Base-by-base conservation (phyloP, 768 basidiomycete genomes). In the Termitomyces eurrhizus region DNA sequence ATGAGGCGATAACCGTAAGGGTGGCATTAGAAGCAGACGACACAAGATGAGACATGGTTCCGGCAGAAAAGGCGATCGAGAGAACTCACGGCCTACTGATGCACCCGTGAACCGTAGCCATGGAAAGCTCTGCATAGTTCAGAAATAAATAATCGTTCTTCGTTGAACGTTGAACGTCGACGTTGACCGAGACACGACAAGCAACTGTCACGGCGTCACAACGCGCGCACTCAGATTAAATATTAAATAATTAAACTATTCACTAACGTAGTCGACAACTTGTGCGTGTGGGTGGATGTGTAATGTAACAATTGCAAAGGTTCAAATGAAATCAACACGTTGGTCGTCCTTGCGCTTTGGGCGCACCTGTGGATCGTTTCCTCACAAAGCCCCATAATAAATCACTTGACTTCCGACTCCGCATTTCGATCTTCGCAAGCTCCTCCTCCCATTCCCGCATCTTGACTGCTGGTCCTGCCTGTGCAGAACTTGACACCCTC, bases 361-460 rank as follows among this genome's bases (percentile, higher is more conserved):
- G 59, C 58, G 63, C 62, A 42, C 68, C 65, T 52, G 61, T 58
- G 26, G 63, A 67, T 45, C 73, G 70, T 66, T 74, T 75, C 66
- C 73, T 77, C 59, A 71, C 73, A 42, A 74, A 82, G 21, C 80
- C 79, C 48, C 54, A 44, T 7, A 79, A 70, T 69, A 80, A 67
- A 66, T 80, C 78, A 60, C 79, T 83, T 50, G 77, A 78, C 66
- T 74, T 72, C 49, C 81, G 82, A 72, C 84, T 88, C 71, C 75
- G 75, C 65, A 77, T 73, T 73, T 91, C 90, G 64, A 92, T 90
- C 62, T 83, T 79, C 61, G 79, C 84, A 49, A 91, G 78, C 76
- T 92, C 89, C 69, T 83, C 85, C 72, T 92, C 91, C 90, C 91
- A 93, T 64, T 86, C 90, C 57, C 78, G 75, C 68, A 84, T 75